Conservation (phyloP, 2,329 filamentous ascomycete species). For the Aspergillus sp. region DNA sequence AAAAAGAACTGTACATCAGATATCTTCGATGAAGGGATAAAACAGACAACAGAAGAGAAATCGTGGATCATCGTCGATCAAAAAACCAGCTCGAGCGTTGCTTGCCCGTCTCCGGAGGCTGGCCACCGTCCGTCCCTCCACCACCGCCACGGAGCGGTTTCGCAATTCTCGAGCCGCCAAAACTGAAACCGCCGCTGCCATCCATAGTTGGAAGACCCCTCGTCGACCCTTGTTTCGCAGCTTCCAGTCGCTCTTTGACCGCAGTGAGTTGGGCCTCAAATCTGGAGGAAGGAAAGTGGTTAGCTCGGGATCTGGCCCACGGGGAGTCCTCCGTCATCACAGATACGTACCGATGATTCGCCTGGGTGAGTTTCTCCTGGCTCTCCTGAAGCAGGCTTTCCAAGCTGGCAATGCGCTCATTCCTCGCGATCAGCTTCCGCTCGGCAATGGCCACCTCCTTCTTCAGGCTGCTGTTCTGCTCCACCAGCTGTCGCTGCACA, state of each 20-base stretch:
- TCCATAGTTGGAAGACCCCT: conserved; percentile 70
- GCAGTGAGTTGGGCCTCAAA: conserved; percentile 96
- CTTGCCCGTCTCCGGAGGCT: conserved; percentile 70
- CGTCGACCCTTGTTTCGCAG: conserved; percentile 87
- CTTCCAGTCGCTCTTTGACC: conserved; percentile 96
- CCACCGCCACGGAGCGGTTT: conserved; percentile 61
- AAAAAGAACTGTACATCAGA: conserved; percentile 9
- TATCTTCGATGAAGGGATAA: conserved; percentile 23
- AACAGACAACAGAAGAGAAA: conserved; percentile 27
- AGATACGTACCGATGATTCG: conserved; percentile 84
- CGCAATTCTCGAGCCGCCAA: conserved; percentile 60
- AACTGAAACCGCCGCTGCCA: conserved; percentile 71
- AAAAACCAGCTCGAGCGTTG: conserved; percentile 49
- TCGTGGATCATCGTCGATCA: conserved; percentile 41
- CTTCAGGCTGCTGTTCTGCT: conserved; percentile 96
- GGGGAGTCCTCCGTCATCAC: conserved; percentile 5
- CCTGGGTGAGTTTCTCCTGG: conserved; percentile 95
- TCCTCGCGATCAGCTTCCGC: conserved; percentile 91
- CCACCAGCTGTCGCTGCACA: conserved; percentile 94
- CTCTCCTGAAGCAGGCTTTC: conserved; percentile 92
- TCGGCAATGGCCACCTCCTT: conserved; percentile 99
- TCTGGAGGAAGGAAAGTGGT: conserved; percentile 49
- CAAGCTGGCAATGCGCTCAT: conserved; percentile 93
- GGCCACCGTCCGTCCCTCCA: conserved; percentile 46
- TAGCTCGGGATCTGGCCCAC: neutral